Percentiles rank a stretch among this genome's conserved stretches.
These are phyloP conservation scores for Hemileccinum hortonii DNA, from an alignment of 1,284 basidiomycete genomes.

Conservation along the genomic window DNA sequence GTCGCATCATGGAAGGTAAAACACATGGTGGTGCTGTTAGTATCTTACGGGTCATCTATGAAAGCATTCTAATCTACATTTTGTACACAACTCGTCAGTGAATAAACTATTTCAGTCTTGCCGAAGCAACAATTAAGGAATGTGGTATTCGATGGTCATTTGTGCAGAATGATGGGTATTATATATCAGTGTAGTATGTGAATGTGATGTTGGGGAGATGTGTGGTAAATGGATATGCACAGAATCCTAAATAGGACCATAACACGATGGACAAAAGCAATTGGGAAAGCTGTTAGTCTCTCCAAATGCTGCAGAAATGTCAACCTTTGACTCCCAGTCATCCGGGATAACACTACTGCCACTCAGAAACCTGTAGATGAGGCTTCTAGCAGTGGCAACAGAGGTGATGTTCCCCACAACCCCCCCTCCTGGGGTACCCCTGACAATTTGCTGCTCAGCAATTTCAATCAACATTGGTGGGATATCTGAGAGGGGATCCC, in stretches of 20 bases:
- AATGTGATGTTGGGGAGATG: not conserved
- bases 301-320: slow-evolving; percentile 19
- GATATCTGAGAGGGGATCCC: slow-evolving; percentile 25
- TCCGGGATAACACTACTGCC: slow-evolving; percentile 21
- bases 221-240: not conserved
- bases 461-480: slow-evolving; percentile 37
- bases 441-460: slow-evolving; percentile 50
- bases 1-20: slow-evolving; percentile 7
- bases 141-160: not conserved
- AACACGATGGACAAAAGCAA: slow-evolving; percentile 26
- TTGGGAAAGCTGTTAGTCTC: slow-evolving; percentile 5
- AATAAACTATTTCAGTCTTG: not conserved
- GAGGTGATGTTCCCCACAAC: slow-evolving; percentile 46
- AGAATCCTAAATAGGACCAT: slow-evolving; percentile 19
- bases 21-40: slow-evolving; percentile 1
- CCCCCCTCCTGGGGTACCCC: slow-evolving; percentile 39
- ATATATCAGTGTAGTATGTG: not conserved
- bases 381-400: slow-evolving; percentile 41
- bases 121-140: not conserved
- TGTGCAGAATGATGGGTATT: slow-evolving; percentile 3
- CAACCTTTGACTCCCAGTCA: slow-evolving; percentile 34
- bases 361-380: slow-evolving; percentile 39
- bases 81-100: not conserved
- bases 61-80: slow-evolving; percentile 17
- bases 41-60: slow-evolving; percentile 9